Conservation (phyloP, 2,329 filamentous ascomycete species). For the Beauveria pseudobassiana region DNA sequence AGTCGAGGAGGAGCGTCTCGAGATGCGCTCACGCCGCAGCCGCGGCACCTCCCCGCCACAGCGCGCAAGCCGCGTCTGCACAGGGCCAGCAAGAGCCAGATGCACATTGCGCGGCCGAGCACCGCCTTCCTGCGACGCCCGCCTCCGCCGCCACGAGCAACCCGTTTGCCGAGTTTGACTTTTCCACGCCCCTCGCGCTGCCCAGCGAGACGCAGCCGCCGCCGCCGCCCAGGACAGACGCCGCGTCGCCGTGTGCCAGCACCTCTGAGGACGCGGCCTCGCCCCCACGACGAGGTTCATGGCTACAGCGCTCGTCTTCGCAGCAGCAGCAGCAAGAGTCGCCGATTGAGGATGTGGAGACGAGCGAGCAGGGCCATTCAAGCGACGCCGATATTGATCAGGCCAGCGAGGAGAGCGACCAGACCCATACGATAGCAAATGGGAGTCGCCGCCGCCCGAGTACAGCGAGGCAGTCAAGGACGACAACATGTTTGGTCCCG, state of each 20-base stretch:
- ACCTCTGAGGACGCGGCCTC: neutral
- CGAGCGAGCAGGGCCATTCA: conserved; percentile 25
- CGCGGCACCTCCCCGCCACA: conserved; percentile 18
- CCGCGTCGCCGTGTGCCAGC: neutral
- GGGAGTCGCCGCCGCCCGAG: conserved; percentile 12
- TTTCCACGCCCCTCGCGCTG: conserved; percentile 24
- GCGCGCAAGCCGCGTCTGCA: conserved; percentile 35
- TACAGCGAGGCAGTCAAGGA: conserved; percentile 10
- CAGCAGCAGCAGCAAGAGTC: conserved; percentile 2
- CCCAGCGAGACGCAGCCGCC: neutral
- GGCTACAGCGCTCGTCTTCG: neutral
- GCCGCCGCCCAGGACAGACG: neutral
- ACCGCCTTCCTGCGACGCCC: conserved; percentile 5
- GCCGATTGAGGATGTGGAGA: conserved; percentile 24
- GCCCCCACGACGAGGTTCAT: neutral
- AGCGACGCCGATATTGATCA: conserved; percentile 24
- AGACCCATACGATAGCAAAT: conserved; percentile 21
- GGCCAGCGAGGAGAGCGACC: conserved; percentile 28
- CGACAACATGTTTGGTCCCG: conserved; percentile 9
- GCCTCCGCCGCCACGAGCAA: conserved; percentile 8
- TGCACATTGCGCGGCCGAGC: conserved; percentile 23
- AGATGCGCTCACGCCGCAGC: conserved; percentile 30
- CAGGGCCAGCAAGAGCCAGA: conserved; percentile 32
- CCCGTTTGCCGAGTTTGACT: conserved; percentile 25
- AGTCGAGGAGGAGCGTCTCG: conserved; percentile 35